phyloP scores from a whole-genome alignment of 345 rosid genomes.

The Aquilaria malaccensis region DNA sequence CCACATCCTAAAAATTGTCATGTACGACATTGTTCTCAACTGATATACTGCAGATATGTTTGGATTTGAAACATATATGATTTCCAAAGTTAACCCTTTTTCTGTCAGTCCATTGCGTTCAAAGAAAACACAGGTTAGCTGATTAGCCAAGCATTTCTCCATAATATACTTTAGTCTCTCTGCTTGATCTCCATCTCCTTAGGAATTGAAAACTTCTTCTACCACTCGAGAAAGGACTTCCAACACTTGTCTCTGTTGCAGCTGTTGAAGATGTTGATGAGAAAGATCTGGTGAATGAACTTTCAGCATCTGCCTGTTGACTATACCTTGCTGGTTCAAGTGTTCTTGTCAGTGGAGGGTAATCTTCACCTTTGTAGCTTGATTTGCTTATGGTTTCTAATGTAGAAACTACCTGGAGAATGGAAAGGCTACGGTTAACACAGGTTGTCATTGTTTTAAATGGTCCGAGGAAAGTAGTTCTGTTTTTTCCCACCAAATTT shows the following conservation, averaged over 20 bases:
- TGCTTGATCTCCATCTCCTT: constrained; percentile 1
- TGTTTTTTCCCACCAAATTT: neutral
- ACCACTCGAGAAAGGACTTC: constrained; percentile 10
- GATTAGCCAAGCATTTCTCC: constrained; percentile 24
- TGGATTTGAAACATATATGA: too few species aligned
- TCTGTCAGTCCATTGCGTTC: too few species aligned
- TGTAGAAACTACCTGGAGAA: constrained; percentile 24
- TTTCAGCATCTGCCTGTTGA: constrained; percentile 7
- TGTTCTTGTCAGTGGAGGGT: neutral
- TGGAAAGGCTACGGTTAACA: neutral
- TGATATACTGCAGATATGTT: too few species aligned
- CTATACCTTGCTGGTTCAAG: neutral
- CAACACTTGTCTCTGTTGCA: constrained; percentile 10
- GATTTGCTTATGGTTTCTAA: constrained; percentile 23
- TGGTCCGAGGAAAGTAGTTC: neutral
- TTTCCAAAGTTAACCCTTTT: too few species aligned
- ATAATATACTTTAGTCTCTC: constrained; percentile 8
- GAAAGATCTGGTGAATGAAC: constrained; percentile 8
- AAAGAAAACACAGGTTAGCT: neutral
- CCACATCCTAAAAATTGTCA: too few species aligned
- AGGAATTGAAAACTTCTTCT: constrained; percentile 2
- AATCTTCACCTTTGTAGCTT: constrained; percentile 7
- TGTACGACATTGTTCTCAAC: too few species aligned
- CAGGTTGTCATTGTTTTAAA: neutral
- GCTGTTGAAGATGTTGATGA: constrained; percentile 12